Percentiles rank a stretch among this genome's conserved stretches.
phyloP scores from a whole-genome alignment of 352 stramenopile species.

The Globisporangium iwayamae region DNA sequence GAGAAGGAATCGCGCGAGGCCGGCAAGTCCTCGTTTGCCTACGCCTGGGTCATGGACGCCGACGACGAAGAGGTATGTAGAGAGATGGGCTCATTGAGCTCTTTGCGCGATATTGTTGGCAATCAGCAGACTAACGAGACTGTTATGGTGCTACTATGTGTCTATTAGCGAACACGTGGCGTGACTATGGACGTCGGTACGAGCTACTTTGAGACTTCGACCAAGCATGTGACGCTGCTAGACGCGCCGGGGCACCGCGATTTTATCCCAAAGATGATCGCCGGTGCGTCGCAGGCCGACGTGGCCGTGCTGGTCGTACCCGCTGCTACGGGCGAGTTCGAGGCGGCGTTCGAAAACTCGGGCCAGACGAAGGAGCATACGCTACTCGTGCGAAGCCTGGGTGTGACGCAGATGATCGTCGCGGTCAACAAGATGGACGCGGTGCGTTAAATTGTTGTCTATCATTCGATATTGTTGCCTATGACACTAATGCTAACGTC shows the following conservation, averaged over 20 bases:
- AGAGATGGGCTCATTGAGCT: not conserved
- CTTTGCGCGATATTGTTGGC: not conserved
- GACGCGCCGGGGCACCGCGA: constrained; percentile 97
- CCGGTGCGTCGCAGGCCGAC: constrained; percentile 89
- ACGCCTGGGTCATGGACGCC: constrained; percentile 94
- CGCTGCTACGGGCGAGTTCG: constrained; percentile 93
- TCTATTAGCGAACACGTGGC: constrained; percentile 87
- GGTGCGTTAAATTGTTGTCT: constrained; percentile 23
- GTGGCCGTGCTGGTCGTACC: constrained; percentile 94
- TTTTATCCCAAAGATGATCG: constrained; percentile 98
- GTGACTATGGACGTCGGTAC: constrained; percentile 98
- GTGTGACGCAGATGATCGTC: constrained; percentile 94
- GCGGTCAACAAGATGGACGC: constrained; percentile 98
- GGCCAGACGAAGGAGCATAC: constrained; percentile 98
- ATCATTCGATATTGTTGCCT: not conserved
- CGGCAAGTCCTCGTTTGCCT: constrained; percentile 94
- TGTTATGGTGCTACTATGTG: not conserved
- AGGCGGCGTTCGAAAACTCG: constrained; percentile 92
- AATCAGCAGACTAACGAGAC: not conserved
- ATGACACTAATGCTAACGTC: not conserved
- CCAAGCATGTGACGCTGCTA: constrained; percentile 92
- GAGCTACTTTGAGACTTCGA: constrained; percentile 88
- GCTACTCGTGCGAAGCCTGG: constrained; percentile 90
- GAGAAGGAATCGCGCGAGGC: constrained; percentile 88
- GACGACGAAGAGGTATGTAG: constrained; percentile 63